phyloP scores from a whole-genome alignment of 768 basidiomycete species.

The Mycena filopes region DNA sequence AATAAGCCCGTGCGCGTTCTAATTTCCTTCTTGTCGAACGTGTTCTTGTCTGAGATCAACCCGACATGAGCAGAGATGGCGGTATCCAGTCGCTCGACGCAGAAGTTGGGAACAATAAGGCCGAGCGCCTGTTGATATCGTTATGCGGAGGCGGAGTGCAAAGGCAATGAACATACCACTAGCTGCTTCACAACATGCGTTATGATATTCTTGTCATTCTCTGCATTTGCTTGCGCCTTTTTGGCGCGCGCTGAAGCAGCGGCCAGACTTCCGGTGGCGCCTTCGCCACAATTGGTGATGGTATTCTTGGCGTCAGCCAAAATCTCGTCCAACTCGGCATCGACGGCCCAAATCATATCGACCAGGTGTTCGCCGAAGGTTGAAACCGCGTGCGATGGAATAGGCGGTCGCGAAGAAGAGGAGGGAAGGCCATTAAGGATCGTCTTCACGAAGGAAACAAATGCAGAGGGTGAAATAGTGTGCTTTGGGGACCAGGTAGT shows the following conservation, averaged over 20 bases:
- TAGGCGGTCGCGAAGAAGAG: constrained; percentile 71
- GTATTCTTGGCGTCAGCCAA: constrained; percentile 62
- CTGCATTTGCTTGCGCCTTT: constrained; percentile 62
- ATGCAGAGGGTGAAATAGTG: constrained; percentile 57
- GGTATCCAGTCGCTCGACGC: constrained; percentile 81
- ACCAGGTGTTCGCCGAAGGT: constrained; percentile 77
- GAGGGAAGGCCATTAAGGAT: constrained; percentile 71
- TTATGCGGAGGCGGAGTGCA: background rate
- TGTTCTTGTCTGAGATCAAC: constrained; percentile 72
- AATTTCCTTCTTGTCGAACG: constrained; percentile 83
- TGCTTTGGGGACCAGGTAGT: constrained; percentile 63
- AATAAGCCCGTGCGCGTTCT: constrained; percentile 83
- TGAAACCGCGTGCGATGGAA: constrained; percentile 53
- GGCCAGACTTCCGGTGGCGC: constrained; percentile 40
- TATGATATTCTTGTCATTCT: constrained; percentile 72
- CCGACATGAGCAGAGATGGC: constrained; percentile 69
- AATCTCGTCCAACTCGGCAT: constrained; percentile 80
- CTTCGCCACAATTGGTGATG: constrained; percentile 49
- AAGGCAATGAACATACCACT: constrained; percentile 55
- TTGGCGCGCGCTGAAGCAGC: constrained; percentile 48
- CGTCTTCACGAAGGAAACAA: constrained; percentile 73
- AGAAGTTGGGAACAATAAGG: constrained; percentile 68
- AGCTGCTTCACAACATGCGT: constrained; percentile 68
- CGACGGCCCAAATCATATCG: constrained; percentile 86
- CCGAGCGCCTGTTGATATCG: constrained; percentile 56